Base-by-base conservation (phyloP, 73 alveolate species). In the Paramecium caudatum region DNA sequence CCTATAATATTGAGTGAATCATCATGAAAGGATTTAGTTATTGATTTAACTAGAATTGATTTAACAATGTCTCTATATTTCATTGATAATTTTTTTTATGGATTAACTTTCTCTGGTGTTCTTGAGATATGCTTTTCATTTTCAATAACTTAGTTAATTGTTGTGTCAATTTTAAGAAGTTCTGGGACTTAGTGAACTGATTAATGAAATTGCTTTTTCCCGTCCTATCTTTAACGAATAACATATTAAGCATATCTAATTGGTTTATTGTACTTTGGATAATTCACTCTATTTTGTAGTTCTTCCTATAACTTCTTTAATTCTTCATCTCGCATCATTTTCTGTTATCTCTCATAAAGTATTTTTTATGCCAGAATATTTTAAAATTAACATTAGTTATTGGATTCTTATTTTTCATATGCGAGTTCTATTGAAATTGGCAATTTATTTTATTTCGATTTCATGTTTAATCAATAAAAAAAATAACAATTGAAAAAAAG, bases 251-350 rank as follows among this genome's bases (percentile, higher is more conserved):
- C 23, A 55, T 9, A 55, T 23, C 30, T 55, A 5, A 55, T 37
- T 27, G 80, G 80, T 55, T 55, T 55, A 55, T 55, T 55, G 46
- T 27, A 55, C 23, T 55, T 55, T 2, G 30, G 80, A 27, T 55
- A 55, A 55, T 55, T 55, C 43, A 55, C 30, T 55, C 80, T 55
- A 43, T 55, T 55, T 27, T 55, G 80, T 37, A 55, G 80, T 55
- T 55, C 80, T 55, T 23, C 15, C 30, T 37, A 55, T 27, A 55
- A 10, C 30, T 55, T 55, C 30, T 43, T 55, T 55, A 55, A 21
- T 27, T 55, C 80, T 55, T 43, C 80, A 55, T 55, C 80, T 55
- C 80, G 23, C 30, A 27, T 4, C n/a, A 55, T 10, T 8, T 27
- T 10, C 16, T 37, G 30, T 0, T 37, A 55, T 12, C 80, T 37